Evolutionary conservation across 2,329 filamentous ascomycete species (phyloP), one percentile per base, ranked within the genome.

Genomic region (Xylariaceae sp.): DNA sequence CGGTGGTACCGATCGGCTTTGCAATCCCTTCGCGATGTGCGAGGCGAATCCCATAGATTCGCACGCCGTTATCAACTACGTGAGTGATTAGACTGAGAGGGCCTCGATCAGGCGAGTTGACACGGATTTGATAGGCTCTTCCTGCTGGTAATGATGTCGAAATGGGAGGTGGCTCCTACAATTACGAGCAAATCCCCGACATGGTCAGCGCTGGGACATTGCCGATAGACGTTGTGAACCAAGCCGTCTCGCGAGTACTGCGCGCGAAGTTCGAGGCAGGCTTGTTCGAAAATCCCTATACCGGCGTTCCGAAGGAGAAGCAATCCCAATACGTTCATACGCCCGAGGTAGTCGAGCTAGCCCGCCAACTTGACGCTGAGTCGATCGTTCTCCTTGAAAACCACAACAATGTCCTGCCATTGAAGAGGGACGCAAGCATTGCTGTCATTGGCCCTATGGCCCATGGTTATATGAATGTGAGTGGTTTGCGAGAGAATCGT

Each of bases 381-480:
- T 82, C 79, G 21, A 83, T 84, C 40, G 76, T 84, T 5, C 72
- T 84, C 8, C 72, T 84, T 1, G 80, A 84, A 68, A 84, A 84
- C 63, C 78, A 81, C 51, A 70, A 80, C 36, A 70, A 74, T 12
- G 65, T 73, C 3, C 71, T 84, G 7, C 81, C 81, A 0, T 58
- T 84, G 43, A 77, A 76, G 58, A 88, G 86, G 65, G 76, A 80
- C 7, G 84, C 84, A n/a, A 83, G 80, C 15, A 76, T 89, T 54
- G 86, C 86, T 4, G 83, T 90, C 15, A 87, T 90, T 62, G 87
- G 87, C 0, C 86, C 86, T 1, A 89, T 90, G 82, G 86, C 84
- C 1, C 80, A 86, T 60, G 84, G 81, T 0, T 86, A 78, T 59
- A 83, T 88, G 76, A 88, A 88, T 63, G 81, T 84, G 61, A 71